These are phyloP conservation scores for Meyerozyma elateridarum DNA, from an alignment of 1,139 yeast species.

Conservation along the genomic window DNA sequence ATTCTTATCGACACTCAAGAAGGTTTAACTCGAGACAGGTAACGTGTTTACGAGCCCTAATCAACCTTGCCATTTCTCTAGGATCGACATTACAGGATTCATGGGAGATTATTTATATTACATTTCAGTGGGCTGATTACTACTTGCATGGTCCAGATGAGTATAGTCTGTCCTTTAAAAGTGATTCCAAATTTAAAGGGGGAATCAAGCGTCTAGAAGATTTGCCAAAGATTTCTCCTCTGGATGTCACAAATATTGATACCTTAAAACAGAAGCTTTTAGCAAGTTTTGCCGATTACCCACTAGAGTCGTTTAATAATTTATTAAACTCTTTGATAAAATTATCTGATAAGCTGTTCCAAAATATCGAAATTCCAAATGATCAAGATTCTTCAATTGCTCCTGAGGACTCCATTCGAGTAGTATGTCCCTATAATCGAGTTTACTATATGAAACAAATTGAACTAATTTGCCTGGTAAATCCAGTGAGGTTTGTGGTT, in stretches of 20 bases:
- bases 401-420: conserved; percentile 2
- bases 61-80: conserved; percentile 70
- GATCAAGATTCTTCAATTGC: conserved; percentile 1
- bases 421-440: conserved; percentile 39
- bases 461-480: conserved; percentile 43
- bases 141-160: conserved; percentile 59
- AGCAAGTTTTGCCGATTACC: conserved; percentile 57
- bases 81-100: conserved; percentile 65
- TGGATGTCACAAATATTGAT: conserved; percentile 53
- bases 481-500: conserved; percentile 46
- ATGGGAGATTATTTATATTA: conserved; percentile 65
- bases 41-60: conserved; percentile 72
- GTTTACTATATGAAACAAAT: conserved; percentile 35
- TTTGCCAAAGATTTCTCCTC: conserved; percentile 23
- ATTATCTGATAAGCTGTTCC: conserved; percentile 30
- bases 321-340: conserved; percentile 42
- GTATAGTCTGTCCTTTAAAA: conserved; percentile 20
- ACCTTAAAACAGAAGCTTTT: conserved; percentile 52
- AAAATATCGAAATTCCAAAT: conserved; percentile 3
- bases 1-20: conserved; percentile 27
- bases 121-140: conserved; percentile 74
- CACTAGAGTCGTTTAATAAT: conserved; percentile 42
- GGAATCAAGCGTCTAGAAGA: conserved; percentile 1
- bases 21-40: conserved; percentile 59
- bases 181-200: conserved; percentile 2